Base-by-base conservation (phyloP, 768 basidiomycete species). In the Rhodotorula taiwanensis region DNA sequence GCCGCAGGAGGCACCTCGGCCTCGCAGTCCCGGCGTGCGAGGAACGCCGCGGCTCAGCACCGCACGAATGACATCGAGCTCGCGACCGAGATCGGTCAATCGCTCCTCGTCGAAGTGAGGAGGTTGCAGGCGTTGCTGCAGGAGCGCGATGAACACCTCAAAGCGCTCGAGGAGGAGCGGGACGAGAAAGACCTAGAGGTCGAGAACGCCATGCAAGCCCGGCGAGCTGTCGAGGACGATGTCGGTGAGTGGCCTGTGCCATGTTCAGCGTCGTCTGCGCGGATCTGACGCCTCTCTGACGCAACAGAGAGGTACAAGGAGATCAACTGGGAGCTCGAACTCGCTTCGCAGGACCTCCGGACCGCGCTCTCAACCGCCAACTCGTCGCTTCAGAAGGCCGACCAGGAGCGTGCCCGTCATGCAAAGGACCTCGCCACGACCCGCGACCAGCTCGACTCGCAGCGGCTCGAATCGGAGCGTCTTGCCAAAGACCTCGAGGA, bases 301-400 rank as follows among this genome's bases (percentile, higher is more conserved):
- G 8, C 4, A 36, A 18, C 72, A 86, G 94, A 97, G 75, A 90
- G 91, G 67, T 94, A 85, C 83, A 91, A 91, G 77, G 94, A 98
- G 77, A 91, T 93, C 77, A 98, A 95, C 75, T 98, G 95, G 95
- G 94, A 98, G 73, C 84, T 97, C 60, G 94, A 98, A 78, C 91
- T 97, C 52, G 82, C 83, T 21, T 79, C 91, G 33, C 94, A 98
- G 75, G 92, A 95, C 62, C 80, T 92, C 28, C 85, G 86, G 43
- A 78, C 82, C 2, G 84, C 88, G 68, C 79, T 87, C 50, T 73
- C 80, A 34, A 85, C 87, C 52, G 81, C 83, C 2, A 84, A 88
- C 66, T 76, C 84, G 23, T 79, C 84, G 13, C 77, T 81, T 6
- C 81, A 83, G 67, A 85, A 88, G 49, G 79, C 88, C 27, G 89